Conservation (phyloP, 164 flowering plant genomes). For the Magnolia officinalis region DNA sequence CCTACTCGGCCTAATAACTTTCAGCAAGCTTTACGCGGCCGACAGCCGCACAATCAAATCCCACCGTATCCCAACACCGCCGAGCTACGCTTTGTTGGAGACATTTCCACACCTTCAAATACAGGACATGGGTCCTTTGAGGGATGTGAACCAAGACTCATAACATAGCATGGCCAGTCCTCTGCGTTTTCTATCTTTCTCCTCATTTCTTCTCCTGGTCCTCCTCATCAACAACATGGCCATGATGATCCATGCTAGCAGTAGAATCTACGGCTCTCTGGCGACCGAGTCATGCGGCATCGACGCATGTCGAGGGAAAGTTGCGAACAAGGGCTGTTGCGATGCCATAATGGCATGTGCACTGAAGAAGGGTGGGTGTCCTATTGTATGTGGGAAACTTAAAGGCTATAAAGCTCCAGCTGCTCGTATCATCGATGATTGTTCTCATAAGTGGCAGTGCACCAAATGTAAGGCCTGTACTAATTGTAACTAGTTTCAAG, state of each 20-base stretch:
- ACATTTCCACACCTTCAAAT: too few species aligned
- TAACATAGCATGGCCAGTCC: not conserved
- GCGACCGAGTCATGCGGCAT: not conserved
- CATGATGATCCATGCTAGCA: not conserved
- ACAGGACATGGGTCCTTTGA: too few species aligned
- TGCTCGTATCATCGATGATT: not conserved
- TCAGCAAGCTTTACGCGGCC: too few species aligned
- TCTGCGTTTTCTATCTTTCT: not conserved
- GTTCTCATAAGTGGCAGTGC: not conserved
- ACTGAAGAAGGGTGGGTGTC: not conserved
- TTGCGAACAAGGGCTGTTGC: not conserved
- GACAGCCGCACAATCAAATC: too few species aligned
- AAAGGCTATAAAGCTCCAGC: not conserved
- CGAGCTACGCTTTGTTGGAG: too few species aligned
- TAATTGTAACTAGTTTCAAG: not conserved
- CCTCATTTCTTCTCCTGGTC: not conserved
- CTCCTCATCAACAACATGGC: not conserved
- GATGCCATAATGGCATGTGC: not conserved
- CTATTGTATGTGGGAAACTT: not conserved
- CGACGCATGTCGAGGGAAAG: not conserved
- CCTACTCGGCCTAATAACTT: too few species aligned
- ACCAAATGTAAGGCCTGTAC: not conserved
- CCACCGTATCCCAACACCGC: too few species aligned
- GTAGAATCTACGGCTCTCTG: not conserved
- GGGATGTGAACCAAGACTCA: too few species aligned